Base-by-base conservation (phyloP, 2,329 filamentous ascomycete genomes). In the Byssothecium circinans region DNA sequence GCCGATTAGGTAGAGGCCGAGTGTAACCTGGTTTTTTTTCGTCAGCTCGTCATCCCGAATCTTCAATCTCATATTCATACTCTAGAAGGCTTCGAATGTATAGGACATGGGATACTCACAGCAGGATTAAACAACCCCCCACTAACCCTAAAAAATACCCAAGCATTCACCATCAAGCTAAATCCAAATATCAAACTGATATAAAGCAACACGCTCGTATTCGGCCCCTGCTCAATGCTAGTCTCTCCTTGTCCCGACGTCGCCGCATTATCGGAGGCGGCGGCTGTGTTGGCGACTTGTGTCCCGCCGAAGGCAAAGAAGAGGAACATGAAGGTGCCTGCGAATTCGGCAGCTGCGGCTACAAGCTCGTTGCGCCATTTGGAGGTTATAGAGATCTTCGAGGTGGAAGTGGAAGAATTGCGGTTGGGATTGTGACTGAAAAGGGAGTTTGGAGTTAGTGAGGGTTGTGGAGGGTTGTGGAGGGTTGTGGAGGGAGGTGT, bases 41-140 rank as follows among this genome's bases (percentile, higher is more conserved):
- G 25, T 25, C 20, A 25, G 22, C 14, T 23, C 8, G 4, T 2
- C 4, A 11, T 25, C 11, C n/a, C 6, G 10, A 25, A 6, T 15
- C 20, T 17, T 19, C 19, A 2, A 22, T n/a, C 12, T 25, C 18
- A 37, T 23, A 4, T 20, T 39, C 2, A 8, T 32, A 14, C 14
- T 4, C 14, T 8, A 5, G 14, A 32, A 12, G 12, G 8, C 10
- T 4, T 32, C 4, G 14, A 12, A 12, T n/a, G n/a, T n/a, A 32
- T 32, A 32, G 8, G 12, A 12, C 23, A 2, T 33, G 10, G 22
- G 18, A 3, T 10, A 59, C 67, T 57, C 62, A 72, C 69, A 44
- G 70, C 70, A 22, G 70, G 70, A 49, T 73, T 73, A 45, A 73
- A 73, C 2, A 73, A 41, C 8, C 69, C 70, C 18, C 70, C 70